These are phyloP conservation scores for Tetrahymena borealis DNA, from an alignment of 73 alveolate genomes.

Conservation along the genomic window DNA sequence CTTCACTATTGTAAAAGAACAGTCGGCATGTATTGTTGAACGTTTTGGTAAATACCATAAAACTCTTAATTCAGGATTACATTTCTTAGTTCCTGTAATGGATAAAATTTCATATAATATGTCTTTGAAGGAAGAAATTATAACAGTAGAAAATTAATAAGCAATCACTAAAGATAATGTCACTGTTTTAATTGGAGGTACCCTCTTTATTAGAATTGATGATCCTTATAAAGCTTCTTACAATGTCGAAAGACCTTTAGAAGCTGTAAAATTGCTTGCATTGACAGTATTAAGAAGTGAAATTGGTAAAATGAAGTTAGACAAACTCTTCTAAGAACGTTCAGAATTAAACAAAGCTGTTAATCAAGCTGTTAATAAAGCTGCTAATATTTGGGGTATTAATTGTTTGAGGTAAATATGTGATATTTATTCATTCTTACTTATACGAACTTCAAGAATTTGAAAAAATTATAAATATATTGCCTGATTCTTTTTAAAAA, in stretches of 20 bases:
- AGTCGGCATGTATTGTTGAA: slow-evolving; percentile 74
- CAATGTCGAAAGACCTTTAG: slow-evolving; percentile 1
- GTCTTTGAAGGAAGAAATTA: slow-evolving; percentile 76
- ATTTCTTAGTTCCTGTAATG: slow-evolving; percentile 67
- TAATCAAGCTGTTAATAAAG: slow-evolving; percentile 1
- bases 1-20: slow-evolving; percentile 81
- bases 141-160: slow-evolving; percentile 59
- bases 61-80: slow-evolving; percentile 77
- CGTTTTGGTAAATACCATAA: slow-evolving; percentile 81
- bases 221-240: slow-evolving; percentile 73
- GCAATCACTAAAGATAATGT: slow-evolving; percentile 87
- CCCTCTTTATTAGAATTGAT: slow-evolving; percentile 67
- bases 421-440: too few relatives aligned
- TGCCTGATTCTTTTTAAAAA: too few relatives aligned
- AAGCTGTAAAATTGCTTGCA: slow-evolving; percentile 13
- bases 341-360: slow-evolving; percentile 23
- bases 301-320: slow-evolving; percentile 38
- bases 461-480: too few relatives aligned
- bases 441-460: too few relatives aligned
- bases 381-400: slow-evolving; percentile 37
- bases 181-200: slow-evolving; percentile 84
- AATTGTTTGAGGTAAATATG: slow-evolving; percentile 3
- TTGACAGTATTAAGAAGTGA: slow-evolving; percentile 28
- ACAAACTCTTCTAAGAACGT: slow-evolving; percentile 20
- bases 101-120: slow-evolving; percentile 73